A percentile compares a stretch with the other conserved stretches of the same genome.
Conservation (phyloP, 1,139 yeast species). For the Candida dubliniensis region DNA sequence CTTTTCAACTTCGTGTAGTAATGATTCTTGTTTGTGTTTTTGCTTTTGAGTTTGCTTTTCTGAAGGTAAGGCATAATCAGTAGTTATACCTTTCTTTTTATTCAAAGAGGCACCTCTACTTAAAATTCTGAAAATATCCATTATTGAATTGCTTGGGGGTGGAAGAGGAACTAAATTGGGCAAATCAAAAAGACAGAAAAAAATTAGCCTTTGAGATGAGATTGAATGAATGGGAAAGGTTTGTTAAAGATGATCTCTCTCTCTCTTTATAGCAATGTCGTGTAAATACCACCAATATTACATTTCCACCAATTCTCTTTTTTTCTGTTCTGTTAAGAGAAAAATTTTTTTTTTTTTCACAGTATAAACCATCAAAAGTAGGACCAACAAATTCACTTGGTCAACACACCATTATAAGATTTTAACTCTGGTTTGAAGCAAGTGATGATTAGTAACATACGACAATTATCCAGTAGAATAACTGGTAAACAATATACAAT, state of each 20-base stretch:
- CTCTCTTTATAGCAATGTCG: no score
- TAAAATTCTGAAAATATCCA: conserved; percentile 89
- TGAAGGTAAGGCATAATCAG: conserved; percentile 48
- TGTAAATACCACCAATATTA: no score
- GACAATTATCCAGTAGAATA: conserved; percentile 13
- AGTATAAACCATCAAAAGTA: no score
- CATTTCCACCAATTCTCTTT: no score
- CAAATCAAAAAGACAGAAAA: background rate
- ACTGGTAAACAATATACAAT: background rate
- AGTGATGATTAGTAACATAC: conserved; percentile 15
- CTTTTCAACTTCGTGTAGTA: conserved; percentile 50
- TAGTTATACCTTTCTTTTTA: conserved; percentile 44
- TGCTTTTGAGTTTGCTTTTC: conserved; percentile 16
- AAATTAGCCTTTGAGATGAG: no score
- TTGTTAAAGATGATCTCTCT: no score
- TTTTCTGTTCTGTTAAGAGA: no score
- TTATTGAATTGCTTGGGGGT: conserved; percentile 21
- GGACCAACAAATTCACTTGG: no score
- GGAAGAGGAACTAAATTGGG: background rate
- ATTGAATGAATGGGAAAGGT: no score
- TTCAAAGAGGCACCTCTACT: conserved; percentile 82
- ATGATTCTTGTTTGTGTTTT: conserved; percentile 34
- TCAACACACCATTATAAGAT: no score
- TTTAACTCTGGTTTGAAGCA: no score
- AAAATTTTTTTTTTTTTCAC: no score